These are phyloP conservation scores for Trichoderma koningiopsis DNA, from an alignment of 2,329 filamentous ascomycete genomes.

Conservation along the genomic window DNA sequence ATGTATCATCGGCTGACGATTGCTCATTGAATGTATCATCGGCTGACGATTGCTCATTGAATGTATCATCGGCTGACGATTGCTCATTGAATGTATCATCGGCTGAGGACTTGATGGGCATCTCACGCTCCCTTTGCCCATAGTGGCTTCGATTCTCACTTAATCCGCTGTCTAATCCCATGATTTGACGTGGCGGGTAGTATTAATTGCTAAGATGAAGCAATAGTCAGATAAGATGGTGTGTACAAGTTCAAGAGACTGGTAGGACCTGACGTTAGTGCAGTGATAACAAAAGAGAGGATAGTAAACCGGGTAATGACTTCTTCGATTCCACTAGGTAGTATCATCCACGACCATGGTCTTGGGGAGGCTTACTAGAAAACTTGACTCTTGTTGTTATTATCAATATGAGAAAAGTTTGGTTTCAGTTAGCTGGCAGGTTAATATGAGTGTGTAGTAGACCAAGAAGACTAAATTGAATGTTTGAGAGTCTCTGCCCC, in stretches of 20 bases:
- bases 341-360: not conserved
- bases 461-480: not conserved
- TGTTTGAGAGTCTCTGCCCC: not conserved
- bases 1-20: not conserved
- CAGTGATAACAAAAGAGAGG: not conserved
- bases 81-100: not conserved
- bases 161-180: not conserved
- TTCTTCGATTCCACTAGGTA: not conserved
- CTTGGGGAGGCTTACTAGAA: not conserved
- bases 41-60: not conserved
- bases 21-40: not conserved
- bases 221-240: not conserved
- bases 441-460: not conserved
- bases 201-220: not conserved
- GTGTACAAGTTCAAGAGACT: not conserved
- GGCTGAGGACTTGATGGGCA: not conserved
- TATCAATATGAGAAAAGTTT: not conserved
- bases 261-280: not conserved
- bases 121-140: not conserved
- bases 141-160: not conserved
- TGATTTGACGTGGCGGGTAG: not conserved
- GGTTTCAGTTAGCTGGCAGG: not conserved
- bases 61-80: not conserved
- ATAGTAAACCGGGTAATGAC: not conserved
- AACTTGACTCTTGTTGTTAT: not conserved